A percentile compares a stretch with the other conserved stretches of the same genome.
phyloP scores from a whole-genome alignment of 129 eudicot species.

The Calendula officinalis region DNA sequence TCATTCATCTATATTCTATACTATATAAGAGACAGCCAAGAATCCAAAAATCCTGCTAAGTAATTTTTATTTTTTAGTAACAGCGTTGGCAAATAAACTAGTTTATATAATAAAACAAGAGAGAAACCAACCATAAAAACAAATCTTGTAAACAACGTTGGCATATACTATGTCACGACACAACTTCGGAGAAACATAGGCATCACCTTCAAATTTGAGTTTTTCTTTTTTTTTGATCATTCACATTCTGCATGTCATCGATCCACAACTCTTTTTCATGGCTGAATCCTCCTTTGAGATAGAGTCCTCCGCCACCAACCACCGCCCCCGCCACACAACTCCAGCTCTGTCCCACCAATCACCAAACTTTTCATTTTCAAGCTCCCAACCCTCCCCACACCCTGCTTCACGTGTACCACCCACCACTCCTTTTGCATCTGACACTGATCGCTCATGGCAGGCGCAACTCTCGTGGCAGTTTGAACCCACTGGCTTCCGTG shows the following conservation, averaged over 20 bases:
- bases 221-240: no score
- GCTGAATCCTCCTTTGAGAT: slow-evolving; percentile 47
- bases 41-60: no score
- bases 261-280: slow-evolving; percentile 31
- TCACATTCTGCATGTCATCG: slow-evolving; percentile 17
- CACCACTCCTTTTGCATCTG: slow-evolving; percentile 61
- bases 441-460: slow-evolving; percentile 67
- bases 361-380: slow-evolving; percentile 45
- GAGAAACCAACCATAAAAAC: slow-evolving; percentile 5
- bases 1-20: no score
- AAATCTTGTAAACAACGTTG: slow-evolving; percentile 10
- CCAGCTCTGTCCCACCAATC: slow-evolving; percentile 32
- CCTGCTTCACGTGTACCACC: slow-evolving; percentile 43
- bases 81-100: slow-evolving; percentile 15
- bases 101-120: neutral
- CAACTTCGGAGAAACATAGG: slow-evolving; percentile 26
- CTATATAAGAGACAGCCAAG: no score
- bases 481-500: slow-evolving; percentile 51
- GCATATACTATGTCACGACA: neutral
- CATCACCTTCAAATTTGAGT: neutral
- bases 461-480: slow-evolving; percentile 66
- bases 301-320: slow-evolving; percentile 26
- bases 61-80: no score
- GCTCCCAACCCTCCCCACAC: slow-evolving; percentile 39
- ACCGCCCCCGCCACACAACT: slow-evolving; percentile 29